A percentile compares a stretch with the other conserved stretches of the same genome.
Conservation (phyloP, 129 eudicot genomes). For the Solidago caesia region DNA sequence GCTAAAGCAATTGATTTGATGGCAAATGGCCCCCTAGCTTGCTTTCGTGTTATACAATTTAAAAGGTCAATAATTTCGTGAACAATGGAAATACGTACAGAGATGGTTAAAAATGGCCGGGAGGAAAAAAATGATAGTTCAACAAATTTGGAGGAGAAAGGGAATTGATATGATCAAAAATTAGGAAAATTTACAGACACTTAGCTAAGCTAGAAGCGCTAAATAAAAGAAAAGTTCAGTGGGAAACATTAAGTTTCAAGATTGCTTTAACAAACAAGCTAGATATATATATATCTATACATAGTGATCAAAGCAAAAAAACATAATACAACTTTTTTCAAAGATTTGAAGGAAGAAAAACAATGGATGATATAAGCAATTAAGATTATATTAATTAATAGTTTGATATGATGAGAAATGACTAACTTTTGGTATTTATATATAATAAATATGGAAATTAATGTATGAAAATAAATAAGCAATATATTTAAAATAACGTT, state of each 20-base stretch:
- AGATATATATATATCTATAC: not conserved
- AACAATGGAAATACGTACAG: not conserved
- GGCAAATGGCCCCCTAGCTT: not conserved
- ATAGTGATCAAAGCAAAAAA: not conserved
- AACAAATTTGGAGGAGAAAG: not conserved
- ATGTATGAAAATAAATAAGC: not conserved
- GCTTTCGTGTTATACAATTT: not conserved
- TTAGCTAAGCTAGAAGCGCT: not conserved
- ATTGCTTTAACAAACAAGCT: not conserved
- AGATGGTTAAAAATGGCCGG: not conserved
- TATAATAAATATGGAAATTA: not conserved
- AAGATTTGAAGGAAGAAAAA: slow-evolving; percentile 1
- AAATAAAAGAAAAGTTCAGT: too few species aligned
- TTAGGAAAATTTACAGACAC: not conserved
- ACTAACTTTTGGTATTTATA: slow-evolving; percentile 14
- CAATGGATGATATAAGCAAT: slow-evolving; percentile 1
- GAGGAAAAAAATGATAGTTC: not conserved
- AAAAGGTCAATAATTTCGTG: not conserved
- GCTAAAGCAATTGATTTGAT: too few species aligned
- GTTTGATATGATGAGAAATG: slow-evolving; percentile 17
- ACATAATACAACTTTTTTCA: not conserved
- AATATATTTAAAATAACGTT: not conserved
- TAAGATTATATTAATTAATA: slow-evolving; percentile 12
- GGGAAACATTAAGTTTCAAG: not conserved
- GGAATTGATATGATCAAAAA: not conserved